These are phyloP conservation scores for Amanita rimosa DNA, from an alignment of 768 basidiomycete genomes.

Conservation along the genomic window DNA sequence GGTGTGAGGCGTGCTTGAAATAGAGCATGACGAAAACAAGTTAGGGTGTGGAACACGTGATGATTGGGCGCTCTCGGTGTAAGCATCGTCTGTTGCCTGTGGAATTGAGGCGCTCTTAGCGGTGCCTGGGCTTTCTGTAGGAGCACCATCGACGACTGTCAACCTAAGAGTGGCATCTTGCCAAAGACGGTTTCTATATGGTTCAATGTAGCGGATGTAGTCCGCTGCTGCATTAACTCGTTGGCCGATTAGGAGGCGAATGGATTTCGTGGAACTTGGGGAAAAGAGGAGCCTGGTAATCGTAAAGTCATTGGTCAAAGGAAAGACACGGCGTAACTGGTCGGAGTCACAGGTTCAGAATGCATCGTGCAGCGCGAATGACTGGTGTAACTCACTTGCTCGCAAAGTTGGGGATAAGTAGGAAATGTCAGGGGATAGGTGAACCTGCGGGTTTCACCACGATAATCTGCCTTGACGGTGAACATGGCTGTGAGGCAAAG, in stretches of 20 bases:
- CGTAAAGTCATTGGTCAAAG: constrained; percentile 46
- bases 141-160: constrained; percentile 40
- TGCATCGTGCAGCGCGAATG: background rate
- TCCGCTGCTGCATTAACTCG: constrained; percentile 50
- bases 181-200: constrained; percentile 36
- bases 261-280: constrained; percentile 38
- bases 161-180: constrained; percentile 52
- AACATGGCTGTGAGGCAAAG: constrained; percentile 38
- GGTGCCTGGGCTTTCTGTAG: constrained; percentile 22
- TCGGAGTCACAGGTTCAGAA: constrained; percentile 8
- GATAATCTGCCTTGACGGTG: constrained; percentile 71
- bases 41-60: constrained; percentile 24
- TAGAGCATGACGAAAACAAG: constrained; percentile 14
- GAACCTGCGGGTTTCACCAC: constrained; percentile 57
- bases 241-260: constrained; percentile 49
- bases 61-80: constrained; percentile 7
- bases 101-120: background rate
- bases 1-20: constrained; percentile 7
- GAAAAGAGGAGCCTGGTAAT: constrained; percentile 63
- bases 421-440: constrained; percentile 50
- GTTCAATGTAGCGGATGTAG: constrained; percentile 38
- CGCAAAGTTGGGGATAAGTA: constrained; percentile 45
- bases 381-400: constrained; percentile 37
- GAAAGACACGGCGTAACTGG: constrained; percentile 65
- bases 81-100: constrained; percentile 4